Base-by-base conservation (phyloP, 139 green algal species). In the Closterium sp. region DNA sequence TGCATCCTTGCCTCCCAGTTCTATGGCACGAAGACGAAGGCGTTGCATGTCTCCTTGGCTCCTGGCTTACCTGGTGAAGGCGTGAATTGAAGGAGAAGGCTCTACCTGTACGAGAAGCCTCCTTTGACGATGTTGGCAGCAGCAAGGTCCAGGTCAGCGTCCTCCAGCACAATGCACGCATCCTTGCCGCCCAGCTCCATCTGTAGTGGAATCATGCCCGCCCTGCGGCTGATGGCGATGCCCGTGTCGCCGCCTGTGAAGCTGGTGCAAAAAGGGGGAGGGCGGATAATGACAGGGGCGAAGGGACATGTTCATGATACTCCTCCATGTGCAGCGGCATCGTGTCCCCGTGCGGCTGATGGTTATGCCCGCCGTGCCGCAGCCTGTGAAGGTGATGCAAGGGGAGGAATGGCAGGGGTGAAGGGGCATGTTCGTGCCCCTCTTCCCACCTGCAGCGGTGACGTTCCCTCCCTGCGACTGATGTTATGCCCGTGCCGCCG, bases 111-210 rank as follows among this genome's bases (percentile, higher is more conserved):
- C 91, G 94, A 97, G 93, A 98, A 98, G 69, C 95, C 97, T 9
- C 97, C 98, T 95, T 98, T 98, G 81, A 99, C 92, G 87, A 99
- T 98, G 95, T 97, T 93, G 38, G 95, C 96, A 33, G 97, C 97
- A 6, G 97, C 97, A 43, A 97, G 90, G 86, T 97, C 95, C 5
- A 99, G 90, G 95, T 99, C 97, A 5, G 97, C 98, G 89, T 99
- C 98, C 25, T 87, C 69, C 31, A 93, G 83, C 88, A 99, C 97
- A 84, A 99, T 98, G 96, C 96, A 98, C 30, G 96, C 97, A 88
- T 98, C 97, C 96, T 99, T 99, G 92, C 98, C 98, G 28, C 98
- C 98, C 34, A 99, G 96, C 97, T 99, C 97, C 97, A 99, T 99
- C 94, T 99, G 97, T 76, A 99, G 91, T 23, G 97, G 97, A 19